Evolutionary conservation across 352 stramenopile species (phyloP).

Genomic region (Globisporangium uncinulatum): DNA sequence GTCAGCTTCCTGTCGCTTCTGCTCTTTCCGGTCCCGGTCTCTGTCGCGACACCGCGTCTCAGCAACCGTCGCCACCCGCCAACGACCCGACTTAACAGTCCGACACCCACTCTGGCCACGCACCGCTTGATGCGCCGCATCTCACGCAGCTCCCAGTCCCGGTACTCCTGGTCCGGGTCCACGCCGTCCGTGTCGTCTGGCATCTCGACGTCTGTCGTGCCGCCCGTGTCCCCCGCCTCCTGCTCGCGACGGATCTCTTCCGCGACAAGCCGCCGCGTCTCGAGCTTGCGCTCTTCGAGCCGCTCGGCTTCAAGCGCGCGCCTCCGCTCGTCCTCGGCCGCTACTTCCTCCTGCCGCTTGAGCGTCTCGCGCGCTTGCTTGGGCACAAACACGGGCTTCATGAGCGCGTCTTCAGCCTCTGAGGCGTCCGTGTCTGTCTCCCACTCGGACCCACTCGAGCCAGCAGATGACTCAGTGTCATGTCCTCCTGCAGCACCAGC

Average conservation of each 20-base stretch:
- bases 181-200: constrained; percentile 87
- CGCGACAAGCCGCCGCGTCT: constrained; percentile 69
- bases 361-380: constrained; percentile 86
- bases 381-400: constrained; percentile 91
- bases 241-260: constrained; percentile 72
- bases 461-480: constrained; percentile 34
- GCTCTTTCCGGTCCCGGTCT: constrained; percentile 79
- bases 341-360: constrained; percentile 72
- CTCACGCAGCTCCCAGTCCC: constrained; percentile 93
- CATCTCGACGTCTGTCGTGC: constrained; percentile 81
- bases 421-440: constrained; percentile 81
- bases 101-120: not conserved
- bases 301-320: constrained; percentile 42
- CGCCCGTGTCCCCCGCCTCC: constrained; percentile 32
- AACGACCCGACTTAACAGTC: too few relatives aligned
- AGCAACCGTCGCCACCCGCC: not conserved
- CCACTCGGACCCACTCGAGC: constrained; percentile 58
- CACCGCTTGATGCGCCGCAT: constrained; percentile 89
- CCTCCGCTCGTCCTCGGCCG: constrained; percentile 61
- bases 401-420: constrained; percentile 59
- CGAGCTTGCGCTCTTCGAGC: constrained; percentile 45
- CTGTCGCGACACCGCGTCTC: constrained; percentile 16
- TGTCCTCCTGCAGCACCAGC: not conserved
- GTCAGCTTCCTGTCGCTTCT: constrained; percentile 72
- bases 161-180: constrained; percentile 87